Conservation (phyloP, 768 basidiomycete genomes). For the Clavaria fumosa region DNA sequence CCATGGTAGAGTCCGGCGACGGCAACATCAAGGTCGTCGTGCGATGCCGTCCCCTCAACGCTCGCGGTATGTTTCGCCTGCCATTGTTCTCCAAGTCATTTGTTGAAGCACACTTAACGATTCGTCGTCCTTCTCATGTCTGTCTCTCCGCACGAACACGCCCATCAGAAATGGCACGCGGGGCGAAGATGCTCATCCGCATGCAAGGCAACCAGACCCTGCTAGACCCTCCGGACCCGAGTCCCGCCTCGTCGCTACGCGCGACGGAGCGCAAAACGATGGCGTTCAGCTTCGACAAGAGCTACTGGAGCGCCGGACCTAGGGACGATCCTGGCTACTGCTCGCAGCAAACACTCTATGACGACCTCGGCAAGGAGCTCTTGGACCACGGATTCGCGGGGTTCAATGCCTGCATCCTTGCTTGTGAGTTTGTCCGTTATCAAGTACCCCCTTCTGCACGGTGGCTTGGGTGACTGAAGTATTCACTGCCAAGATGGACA, state of each 20-base stretch:
- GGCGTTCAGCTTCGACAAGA: slow-evolving; percentile 92
- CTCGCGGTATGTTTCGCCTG: slow-evolving; percentile 51
- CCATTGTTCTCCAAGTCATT: slow-evolving; percentile 4
- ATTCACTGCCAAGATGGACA: slow-evolving; percentile 77
- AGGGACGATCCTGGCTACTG: slow-evolving; percentile 85
- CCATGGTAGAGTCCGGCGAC: slow-evolving; percentile 65
- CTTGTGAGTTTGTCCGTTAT: slow-evolving; percentile 54
- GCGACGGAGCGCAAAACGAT: slow-evolving; percentile 84
- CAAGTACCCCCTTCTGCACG: neutral
- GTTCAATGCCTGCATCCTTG: slow-evolving; percentile 97
- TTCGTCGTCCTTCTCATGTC: neutral
- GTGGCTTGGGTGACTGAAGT: no score
- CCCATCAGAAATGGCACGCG: slow-evolving; percentile 68
- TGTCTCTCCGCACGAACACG: slow-evolving; percentile 4
- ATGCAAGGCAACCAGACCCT: slow-evolving; percentile 93
- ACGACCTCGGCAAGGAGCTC: slow-evolving; percentile 87
- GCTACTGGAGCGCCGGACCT: slow-evolving; percentile 90
- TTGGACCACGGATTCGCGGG: slow-evolving; percentile 92
- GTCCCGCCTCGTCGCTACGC: slow-evolving; percentile 53
- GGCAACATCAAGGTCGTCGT: slow-evolving; percentile 89
- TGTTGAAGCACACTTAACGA: no score
- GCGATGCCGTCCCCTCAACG: slow-evolving; percentile 93
- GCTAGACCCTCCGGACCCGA: slow-evolving; percentile 80
- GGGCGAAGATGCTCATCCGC: slow-evolving; percentile 85
- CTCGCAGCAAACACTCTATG: slow-evolving; percentile 86